Evolutionary conservation across 495 filamentous ascomycete genomes (phyloP), one percentile per base, ranked within the genome.

Genomic region (Penicillium paxilli): DNA sequence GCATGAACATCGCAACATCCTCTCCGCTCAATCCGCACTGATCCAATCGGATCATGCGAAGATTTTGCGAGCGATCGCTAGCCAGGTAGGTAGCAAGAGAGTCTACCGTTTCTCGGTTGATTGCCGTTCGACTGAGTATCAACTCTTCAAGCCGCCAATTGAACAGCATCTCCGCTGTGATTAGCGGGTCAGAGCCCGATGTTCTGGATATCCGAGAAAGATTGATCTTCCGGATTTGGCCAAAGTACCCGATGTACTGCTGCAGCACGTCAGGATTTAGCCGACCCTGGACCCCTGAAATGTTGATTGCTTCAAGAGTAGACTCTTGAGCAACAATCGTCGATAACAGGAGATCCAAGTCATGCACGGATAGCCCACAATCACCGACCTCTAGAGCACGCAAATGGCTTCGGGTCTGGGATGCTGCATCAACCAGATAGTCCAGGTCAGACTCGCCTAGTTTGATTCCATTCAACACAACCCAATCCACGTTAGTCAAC

Each of bases 361-460:
- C 72, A 49, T 77, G 75, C 24, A 80, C 73, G 11, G 82, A 88
- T 30, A 95, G 66, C 22, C 85, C 85, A 62, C 91, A 95, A 22
- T 84, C 81, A 17, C 89, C 87, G 38, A 96, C 80, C 59, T 96
- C 91, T 30, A 97, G 75, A n/a, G 86, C 86, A 42, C 87, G 86
- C 49, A 96, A 75, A 63, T 89, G 83, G 44, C 87, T 86, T 20
- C 66, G 74, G 50, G 73, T 77, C 57, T 82, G 82, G 19, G 82
- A 85, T 21, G 85, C 84, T 10, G 86, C 85, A 61, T 86, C 83
- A 40, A 88, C 85, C 20, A 84, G 66, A 62, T 83, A 86, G 52
- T 92, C 88, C 38, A 95, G 70, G 69, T 95, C 91, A 2, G 83
- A 83, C 42, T 94, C 88, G 30, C 86, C 87, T n/a, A 95, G 78